These are phyloP conservation scores for Phialocephala subalpina DNA, from an alignment of 2,329 filamentous ascomycete genomes.

Conservation along the genomic window DNA sequence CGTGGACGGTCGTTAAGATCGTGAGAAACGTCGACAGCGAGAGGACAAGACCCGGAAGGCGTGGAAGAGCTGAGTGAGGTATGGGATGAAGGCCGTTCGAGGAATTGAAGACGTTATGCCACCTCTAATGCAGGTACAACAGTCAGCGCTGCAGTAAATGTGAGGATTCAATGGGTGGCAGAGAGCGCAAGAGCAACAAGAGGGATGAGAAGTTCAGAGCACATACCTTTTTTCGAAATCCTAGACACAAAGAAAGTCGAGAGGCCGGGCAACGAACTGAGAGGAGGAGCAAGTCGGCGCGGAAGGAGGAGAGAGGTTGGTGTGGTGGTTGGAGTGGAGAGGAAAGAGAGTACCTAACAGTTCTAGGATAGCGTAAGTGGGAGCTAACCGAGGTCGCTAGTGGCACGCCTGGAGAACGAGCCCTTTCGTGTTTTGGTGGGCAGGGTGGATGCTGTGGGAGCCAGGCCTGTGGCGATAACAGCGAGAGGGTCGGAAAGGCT, in stretches of 20 bases:
- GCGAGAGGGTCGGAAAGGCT: background rate
- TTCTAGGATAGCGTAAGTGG: constrained; percentile 25
- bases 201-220: constrained; percentile 37
- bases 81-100: constrained; percentile 29
- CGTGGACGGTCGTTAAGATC: constrained; percentile 39
- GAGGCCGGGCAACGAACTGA: constrained; percentile 40
- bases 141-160: constrained; percentile 42
- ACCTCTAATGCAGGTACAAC: constrained; percentile 48
- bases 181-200: constrained; percentile 23
- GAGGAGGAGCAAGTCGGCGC: constrained; percentile 26
- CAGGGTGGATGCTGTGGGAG: background rate
- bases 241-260: constrained; percentile 36
- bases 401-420: background rate
- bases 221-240: constrained; percentile 36
- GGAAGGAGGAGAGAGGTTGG: constrained; percentile 11
- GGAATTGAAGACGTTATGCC: constrained; percentile 40
- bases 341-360: constrained; percentile 39
- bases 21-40: constrained; percentile 27
- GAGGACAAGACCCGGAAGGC: constrained; percentile 17
- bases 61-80: constrained; percentile 23
- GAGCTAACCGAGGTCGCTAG: constrained; percentile 10
- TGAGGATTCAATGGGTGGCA: constrained; percentile 38
- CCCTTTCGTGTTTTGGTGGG: background rate
- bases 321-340: constrained; percentile 29
- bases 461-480: background rate